phyloP scores from a whole-genome alignment of 2,329 filamentous ascomycete species.

The Botryosphaeria dothidea region DNA sequence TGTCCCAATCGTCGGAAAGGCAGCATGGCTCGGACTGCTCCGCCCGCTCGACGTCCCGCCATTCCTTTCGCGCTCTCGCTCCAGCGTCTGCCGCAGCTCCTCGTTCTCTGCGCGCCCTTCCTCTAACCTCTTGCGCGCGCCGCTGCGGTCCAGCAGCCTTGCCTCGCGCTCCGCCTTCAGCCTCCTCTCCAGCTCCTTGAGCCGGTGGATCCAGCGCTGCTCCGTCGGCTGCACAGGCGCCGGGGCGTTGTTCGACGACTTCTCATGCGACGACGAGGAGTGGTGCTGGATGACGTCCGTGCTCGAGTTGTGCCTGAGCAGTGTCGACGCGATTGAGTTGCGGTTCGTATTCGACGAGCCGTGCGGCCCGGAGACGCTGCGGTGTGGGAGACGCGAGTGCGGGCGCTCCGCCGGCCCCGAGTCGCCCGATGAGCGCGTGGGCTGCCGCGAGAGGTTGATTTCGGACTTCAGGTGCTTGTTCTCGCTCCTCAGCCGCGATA shows the following conservation, averaged over 20 bases:
- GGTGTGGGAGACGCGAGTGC: not conserved
- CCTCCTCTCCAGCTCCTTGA: constrained; percentile 84
- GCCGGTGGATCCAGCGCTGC: constrained; percentile 79
- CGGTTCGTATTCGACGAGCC: constrained; percentile 32
- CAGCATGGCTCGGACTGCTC: constrained; percentile 12
- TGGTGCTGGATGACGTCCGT: constrained; percentile 30
- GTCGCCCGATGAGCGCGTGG: constrained; percentile 31
- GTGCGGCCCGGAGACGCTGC: constrained; percentile 24
- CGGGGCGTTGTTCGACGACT: constrained; percentile 25
- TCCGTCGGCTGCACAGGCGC: constrained; percentile 52
- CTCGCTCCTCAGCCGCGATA: constrained; percentile 60
- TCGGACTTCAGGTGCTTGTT: constrained; percentile 63
- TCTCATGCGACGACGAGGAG: constrained; percentile 44
- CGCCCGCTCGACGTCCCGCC: constrained; percentile 4
- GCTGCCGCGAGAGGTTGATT: constrained; percentile 63
- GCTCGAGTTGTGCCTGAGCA: constrained; percentile 49
- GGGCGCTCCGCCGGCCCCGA: constrained; percentile 22
- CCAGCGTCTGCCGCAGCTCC: constrained; percentile 66
- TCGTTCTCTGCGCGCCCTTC: constrained; percentile 75
- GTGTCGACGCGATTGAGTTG: constrained; percentile 49
- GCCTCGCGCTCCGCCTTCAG: constrained; percentile 89
- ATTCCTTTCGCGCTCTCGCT: constrained; percentile 50
- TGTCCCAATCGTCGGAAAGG: constrained; percentile 16
- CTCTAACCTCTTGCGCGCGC: constrained; percentile 76
- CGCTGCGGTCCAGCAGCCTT: constrained; percentile 77